phyloP scores from a whole-genome alignment of 2,329 filamentous ascomycete species.

The Xylariaceae sp. region DNA sequence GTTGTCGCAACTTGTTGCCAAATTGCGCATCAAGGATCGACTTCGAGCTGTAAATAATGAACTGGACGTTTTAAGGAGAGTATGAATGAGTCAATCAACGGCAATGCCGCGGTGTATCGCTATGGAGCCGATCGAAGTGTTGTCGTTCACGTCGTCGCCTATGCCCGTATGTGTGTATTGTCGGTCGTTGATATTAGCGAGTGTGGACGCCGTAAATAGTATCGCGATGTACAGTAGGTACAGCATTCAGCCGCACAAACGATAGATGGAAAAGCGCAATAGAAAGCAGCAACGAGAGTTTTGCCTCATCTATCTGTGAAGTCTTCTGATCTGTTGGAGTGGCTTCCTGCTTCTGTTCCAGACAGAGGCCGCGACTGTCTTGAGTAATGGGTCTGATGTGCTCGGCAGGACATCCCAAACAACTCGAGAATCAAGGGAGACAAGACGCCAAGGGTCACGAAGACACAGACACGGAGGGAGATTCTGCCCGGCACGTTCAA shows the following conservation, averaged over 20 bases:
- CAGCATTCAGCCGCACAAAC: not conserved
- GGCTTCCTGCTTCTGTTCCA: not conserved
- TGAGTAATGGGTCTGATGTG: not conserved
- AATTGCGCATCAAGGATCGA: not conserved
- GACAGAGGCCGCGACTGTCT: not conserved
- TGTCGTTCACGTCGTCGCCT: not conserved
- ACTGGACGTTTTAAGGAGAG: not conserved
- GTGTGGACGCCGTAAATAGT: not conserved
- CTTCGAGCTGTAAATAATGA: not conserved
- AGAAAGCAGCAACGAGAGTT: not conserved
- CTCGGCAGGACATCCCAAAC: not conserved
- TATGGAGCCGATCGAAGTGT: not conserved
- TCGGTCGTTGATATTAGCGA: not conserved
- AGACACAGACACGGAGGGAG: not conserved
- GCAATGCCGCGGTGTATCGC: not conserved
- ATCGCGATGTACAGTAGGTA: not conserved
- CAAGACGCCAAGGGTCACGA: not conserved
- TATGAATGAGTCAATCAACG: not conserved
- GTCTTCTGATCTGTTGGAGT: not conserved
- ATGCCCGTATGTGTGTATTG: not conserved
- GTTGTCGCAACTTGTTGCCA: constrained; percentile 1
- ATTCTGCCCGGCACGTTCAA: not conserved
- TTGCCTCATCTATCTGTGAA: not conserved
- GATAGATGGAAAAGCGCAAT: not conserved
- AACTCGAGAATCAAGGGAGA: not conserved